These are phyloP conservation scores for Malbranchea cinnamomea DNA, from an alignment of 2,329 filamentous ascomycete species.

Conservation along the genomic window DNA sequence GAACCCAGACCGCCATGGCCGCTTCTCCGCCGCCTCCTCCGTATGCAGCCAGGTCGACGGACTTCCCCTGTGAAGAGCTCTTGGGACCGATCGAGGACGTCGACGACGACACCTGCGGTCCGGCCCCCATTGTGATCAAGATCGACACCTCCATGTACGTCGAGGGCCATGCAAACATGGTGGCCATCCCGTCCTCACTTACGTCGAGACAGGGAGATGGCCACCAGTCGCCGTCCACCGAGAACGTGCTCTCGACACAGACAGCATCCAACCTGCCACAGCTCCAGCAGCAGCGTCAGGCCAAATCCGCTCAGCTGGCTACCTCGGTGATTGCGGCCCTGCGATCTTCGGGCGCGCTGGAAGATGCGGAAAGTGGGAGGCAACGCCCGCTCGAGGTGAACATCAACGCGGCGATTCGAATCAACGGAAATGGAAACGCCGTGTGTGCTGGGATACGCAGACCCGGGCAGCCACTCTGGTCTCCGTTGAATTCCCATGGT, in stretches of 20 bases:
- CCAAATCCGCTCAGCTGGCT: conserved; percentile 15
- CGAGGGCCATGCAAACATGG: conserved; percentile 19
- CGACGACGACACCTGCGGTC: conserved; percentile 9
- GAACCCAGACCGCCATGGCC: conserved; percentile 6
- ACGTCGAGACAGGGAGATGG: background rate
- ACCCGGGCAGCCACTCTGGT: background rate
- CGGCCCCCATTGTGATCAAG: conserved; percentile 17
- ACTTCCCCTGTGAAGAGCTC: background rate
- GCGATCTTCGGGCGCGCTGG: conserved; percentile 10
- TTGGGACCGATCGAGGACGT: conserved; percentile 7
- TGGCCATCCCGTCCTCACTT: conserved; percentile 14
- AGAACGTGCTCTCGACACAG: too few species aligned
- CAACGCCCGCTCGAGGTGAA: conserved; percentile 13
- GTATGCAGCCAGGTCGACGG: conserved; percentile 1
- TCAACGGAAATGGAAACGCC: conserved; percentile 17
- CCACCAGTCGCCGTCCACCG: conserved; percentile 3
- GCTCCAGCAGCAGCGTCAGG: conserved; percentile 12
- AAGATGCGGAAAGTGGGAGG: conserved; percentile 8
- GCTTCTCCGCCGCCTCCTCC: conserved; percentile 16
- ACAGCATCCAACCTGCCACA: conserved; percentile 7
- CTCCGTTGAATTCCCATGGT: background rate
- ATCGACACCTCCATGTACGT: conserved; percentile 23
- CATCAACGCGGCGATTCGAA: conserved; percentile 17
- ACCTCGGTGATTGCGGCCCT: conserved; percentile 14
- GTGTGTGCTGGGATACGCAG: conserved; percentile 12